Base-by-base conservation (phyloP, 73 alveolate genomes). In the Diophrys sp. region DNA sequence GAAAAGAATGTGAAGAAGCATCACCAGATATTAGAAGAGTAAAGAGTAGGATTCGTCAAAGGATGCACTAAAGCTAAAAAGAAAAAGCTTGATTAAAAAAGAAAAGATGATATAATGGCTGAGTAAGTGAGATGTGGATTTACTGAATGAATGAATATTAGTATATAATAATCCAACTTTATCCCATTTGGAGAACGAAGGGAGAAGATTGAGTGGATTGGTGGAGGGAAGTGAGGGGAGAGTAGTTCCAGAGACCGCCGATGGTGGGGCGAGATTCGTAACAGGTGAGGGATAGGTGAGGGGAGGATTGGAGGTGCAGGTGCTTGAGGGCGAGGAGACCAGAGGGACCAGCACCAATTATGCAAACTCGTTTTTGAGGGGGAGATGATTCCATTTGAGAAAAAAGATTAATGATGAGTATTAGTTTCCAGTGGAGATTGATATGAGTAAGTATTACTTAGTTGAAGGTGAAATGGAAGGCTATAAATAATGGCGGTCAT, bases 391-490 rank as follows among this genome's bases (percentile, higher is more conserved):
- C n/a, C n/a, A n/a, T n/a, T n/a, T n/a, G 90, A 95, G 98, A 84
- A 87, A 84, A 31, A 97, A 97, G 85, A 67, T 97, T 29, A 97
- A 93, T 82, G 91, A 81, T 73, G 88, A 79, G 75, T 96, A 92
- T 87, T 97, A 97, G 74, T 97, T 89, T 72, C 99, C 99, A 14
- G 79, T 97, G 5, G 99, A 97, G 81, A 70, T 97, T 14, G 92
- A 96, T 74, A 68, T 97, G 87, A 85, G 86, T 27, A 87, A 78
- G n/a, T 94, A 72, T 82, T 79, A 91, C 34, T 90, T 82, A 54
- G 78, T 79, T n/a, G 90, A 90, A 32, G 77, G 90, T 71, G 66
- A 81, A n/a, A 91, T 75, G 68, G 62, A 78, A 72, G 93, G 85
- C 27, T 94, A 87, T 44, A 90, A 90, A 32, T n/a, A n/a, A n/a